Base-by-base conservation (phyloP, 2,329 filamentous ascomycete species). In the Chalara sp. region DNA sequence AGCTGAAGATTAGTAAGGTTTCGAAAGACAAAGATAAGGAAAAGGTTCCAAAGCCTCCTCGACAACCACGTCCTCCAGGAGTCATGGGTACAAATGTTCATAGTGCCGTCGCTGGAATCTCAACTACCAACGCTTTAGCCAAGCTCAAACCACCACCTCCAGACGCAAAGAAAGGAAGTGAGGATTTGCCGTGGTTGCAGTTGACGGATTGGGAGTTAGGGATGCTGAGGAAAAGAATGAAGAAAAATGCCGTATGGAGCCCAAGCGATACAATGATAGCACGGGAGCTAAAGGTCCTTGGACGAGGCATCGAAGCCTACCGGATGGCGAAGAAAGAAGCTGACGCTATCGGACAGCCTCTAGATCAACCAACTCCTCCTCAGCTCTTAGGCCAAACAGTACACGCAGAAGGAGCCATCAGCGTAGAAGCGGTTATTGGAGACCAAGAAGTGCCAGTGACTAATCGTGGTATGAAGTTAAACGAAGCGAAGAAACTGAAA, bases 241-340 rank as follows among this genome's bases (percentile, higher is more conserved):
- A 93, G 77, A 93, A 93, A 75, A 93, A 93, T 62, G 86, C 87
- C 0, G 84, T 87, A 5, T 93, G 88, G 88, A 83, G 81, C 3
- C 88, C 88, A 0, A 91, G 86, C 56, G 86, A 89, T 60, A 91
- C 88, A 0, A 93, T 93, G 88, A 87, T 92, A 56, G 80, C 86
- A 12, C 76, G 87, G 32, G 87, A 92, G 67, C 77, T 93, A 1
- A 86, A 86, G 64, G 74, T 75, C 21, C 76, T 89, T 13, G 83
- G 83, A 1, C 82, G 88, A 43, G 83, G 83, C 3, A 74, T 80
- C 12, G 81, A 84, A 48, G 79, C 79, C 6, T 85, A 78, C 59
- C 74, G 71, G 42, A 74, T 74, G 43, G 83, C 84, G 6, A 82
- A 83, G 68, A 76, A 76, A 60, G 75, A 79, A 61, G 85, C 84